phyloP scores from a whole-genome alignment of 257 asterid species.

The Osmanthus fragrans region DNA sequence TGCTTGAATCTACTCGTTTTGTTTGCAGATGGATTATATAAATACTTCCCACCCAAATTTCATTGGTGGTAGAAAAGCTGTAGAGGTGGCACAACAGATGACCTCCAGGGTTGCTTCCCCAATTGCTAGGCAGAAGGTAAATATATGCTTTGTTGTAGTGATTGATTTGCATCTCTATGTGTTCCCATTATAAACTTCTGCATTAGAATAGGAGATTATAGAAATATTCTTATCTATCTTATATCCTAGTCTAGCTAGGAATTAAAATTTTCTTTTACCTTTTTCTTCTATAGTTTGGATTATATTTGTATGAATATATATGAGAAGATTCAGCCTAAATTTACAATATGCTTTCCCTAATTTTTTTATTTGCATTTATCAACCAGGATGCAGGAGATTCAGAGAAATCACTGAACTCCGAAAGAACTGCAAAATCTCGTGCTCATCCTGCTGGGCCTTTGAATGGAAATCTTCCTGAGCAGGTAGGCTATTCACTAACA shows the following conservation, averaged over 20 bases:
- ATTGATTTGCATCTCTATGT: neutral
- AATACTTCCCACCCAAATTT: constrained; percentile 71
- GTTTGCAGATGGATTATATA: constrained; percentile 57
- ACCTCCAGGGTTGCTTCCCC: constrained; percentile 39
- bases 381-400: constrained; percentile 63
- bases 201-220: no score
- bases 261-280: no score
- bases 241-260: no score
- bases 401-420: constrained; percentile 62
- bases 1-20: neutral
- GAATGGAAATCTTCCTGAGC: constrained; percentile 84
- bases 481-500: constrained; percentile 43
- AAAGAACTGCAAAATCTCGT: constrained; percentile 62
- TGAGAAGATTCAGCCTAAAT: no score
- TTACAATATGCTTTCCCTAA: no score
- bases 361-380: constrained; percentile 21
- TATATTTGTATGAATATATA: neutral
- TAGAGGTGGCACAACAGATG: constrained; percentile 55
- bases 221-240: no score
- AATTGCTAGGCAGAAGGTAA: constrained; percentile 32
- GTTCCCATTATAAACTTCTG: constrained; percentile 11
- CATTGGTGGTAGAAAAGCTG: constrained; percentile 67
- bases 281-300: neutral
- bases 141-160: neutral
- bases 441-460: constrained; percentile 59